Evolutionary conservation across 179 eudicot genomes (phyloP).

Genomic region (Spergularia azorica): DNA sequence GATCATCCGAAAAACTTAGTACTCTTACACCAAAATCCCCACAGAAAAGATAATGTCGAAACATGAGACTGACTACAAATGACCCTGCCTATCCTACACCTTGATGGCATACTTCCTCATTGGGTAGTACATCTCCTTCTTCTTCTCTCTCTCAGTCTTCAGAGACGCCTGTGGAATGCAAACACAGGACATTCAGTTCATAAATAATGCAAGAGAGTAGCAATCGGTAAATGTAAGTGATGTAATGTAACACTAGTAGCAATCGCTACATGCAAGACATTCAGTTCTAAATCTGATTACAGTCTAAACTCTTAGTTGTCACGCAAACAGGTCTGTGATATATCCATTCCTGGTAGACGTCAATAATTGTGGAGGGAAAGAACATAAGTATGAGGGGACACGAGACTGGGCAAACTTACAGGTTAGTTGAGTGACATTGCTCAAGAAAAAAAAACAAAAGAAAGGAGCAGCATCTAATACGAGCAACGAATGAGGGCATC

Average conservation of each 20-base stretch:
- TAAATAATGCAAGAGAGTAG: not conserved
- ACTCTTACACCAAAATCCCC: not conserved
- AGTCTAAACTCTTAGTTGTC: too few species aligned
- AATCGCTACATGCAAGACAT: not conserved
- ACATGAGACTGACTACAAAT: not conserved
- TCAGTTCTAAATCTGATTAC: too few species aligned
- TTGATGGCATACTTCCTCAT: constrained; percentile 74
- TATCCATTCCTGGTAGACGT: too few species aligned
- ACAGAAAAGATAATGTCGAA: not conserved
- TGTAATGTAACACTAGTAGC: not conserved
- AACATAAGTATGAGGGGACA: too few species aligned
- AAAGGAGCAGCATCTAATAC: too few species aligned
- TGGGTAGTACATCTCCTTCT: constrained; percentile 72
- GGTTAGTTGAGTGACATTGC: too few species aligned
- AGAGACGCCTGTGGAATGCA: constrained; percentile 41
- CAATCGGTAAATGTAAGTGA: not conserved
- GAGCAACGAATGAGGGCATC: too few species aligned
- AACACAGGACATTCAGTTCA: not conserved
- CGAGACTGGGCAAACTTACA: too few species aligned
- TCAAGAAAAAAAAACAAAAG: too few species aligned
- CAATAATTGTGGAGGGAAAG: too few species aligned
- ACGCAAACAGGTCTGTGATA: too few species aligned
- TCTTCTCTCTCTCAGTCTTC: constrained; percentile 74
- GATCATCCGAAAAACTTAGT: not conserved
- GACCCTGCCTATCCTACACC: constrained; percentile 38